These are phyloP conservation scores for Stagonosporopsis cucurbitacearum DNA, from an alignment of 2,329 filamentous ascomycete genomes.

Conservation along the genomic window DNA sequence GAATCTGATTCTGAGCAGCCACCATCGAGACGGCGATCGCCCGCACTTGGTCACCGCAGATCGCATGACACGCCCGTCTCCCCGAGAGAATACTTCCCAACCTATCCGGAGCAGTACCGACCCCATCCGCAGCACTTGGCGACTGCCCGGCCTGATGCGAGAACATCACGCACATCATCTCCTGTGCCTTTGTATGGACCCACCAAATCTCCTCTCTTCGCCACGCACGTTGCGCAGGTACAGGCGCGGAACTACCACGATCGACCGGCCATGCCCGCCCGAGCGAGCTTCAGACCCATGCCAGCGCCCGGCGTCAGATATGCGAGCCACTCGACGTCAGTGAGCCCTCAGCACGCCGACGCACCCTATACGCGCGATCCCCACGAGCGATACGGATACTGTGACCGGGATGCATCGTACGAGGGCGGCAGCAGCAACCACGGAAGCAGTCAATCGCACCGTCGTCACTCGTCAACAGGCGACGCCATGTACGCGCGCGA, in stretches of 20 bases:
- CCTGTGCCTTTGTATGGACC: constrained; percentile 51
- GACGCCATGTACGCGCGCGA: constrained; percentile 37
- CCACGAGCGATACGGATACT: constrained; percentile 21
- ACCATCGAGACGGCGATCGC: constrained; percentile 33
- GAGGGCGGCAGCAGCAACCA: constrained; percentile 10
- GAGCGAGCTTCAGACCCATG: constrained; percentile 34
- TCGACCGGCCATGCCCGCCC: constrained; percentile 35
- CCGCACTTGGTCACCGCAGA: constrained; percentile 48
- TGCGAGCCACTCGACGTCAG: constrained; percentile 21
- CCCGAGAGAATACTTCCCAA: constrained; percentile 49
- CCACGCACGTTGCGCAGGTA: constrained; percentile 53
- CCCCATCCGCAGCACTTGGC: constrained; percentile 35
- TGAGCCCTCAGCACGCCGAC: constrained; percentile 31
- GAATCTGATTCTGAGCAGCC: constrained; percentile 42
- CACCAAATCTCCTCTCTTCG: constrained; percentile 55
- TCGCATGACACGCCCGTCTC: constrained; percentile 52
- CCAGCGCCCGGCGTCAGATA: constrained; percentile 36
- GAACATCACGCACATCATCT: constrained; percentile 26
- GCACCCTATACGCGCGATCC: constrained; percentile 30
- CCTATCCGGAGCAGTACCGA: constrained; percentile 40
- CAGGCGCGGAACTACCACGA: constrained; percentile 45
- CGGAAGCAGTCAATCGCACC: constrained; percentile 23
- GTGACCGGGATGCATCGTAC: constrained; percentile 12
- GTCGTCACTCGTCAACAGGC: constrained; percentile 30
- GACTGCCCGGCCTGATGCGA: constrained; percentile 21